Evolutionary conservation across 805 yeast species (phyloP).

Genomic region (Sugiyamaella qingdaonensis): DNA sequence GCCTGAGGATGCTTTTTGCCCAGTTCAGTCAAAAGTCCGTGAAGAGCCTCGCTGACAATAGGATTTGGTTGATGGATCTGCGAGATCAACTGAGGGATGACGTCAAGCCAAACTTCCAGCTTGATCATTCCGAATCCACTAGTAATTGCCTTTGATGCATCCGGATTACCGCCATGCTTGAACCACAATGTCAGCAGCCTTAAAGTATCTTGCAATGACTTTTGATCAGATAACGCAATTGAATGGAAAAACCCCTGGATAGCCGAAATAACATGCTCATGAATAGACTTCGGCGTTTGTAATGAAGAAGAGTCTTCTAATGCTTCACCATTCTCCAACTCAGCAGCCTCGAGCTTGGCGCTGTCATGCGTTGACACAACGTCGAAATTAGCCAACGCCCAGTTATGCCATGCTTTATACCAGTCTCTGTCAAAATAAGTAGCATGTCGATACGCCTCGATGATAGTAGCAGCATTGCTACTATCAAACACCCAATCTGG

Average conservation of each 20-base stretch:
- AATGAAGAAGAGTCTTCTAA: constrained; percentile 20
- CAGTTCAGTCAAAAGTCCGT: constrained; percentile 75
- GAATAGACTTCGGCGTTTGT: constrained; percentile 44
- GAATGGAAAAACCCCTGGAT: constrained; percentile 95
- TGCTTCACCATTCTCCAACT: not conserved
- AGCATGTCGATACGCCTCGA: constrained; percentile 88
- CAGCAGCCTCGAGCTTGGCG: constrained; percentile 7
- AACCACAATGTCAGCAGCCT: constrained; percentile 92
- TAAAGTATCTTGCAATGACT: constrained; percentile 88
- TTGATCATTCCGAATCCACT: constrained; percentile 88
- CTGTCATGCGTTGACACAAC: constrained; percentile 55
- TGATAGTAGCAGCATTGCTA: constrained; percentile 60
- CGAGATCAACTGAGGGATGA: constrained; percentile 90
- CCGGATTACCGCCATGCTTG: constrained; percentile 89
- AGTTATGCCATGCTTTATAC: constrained; percentile 99
- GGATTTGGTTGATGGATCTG: constrained; percentile 94
- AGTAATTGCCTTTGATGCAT: constrained; percentile 83
- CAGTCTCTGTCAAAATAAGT: constrained; percentile 90
- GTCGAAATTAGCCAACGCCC: constrained; percentile 98
- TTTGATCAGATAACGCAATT: constrained; percentile 77
- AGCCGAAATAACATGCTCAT: constrained; percentile 91
- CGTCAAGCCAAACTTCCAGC: constrained; percentile 92
- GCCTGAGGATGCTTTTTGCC: constrained; percentile 98
- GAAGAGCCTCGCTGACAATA: constrained; percentile 71
- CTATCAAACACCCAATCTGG: constrained; percentile 65